Base-by-base conservation (phyloP, 768 basidiomycete genomes). In the Trametes elegans region DNA sequence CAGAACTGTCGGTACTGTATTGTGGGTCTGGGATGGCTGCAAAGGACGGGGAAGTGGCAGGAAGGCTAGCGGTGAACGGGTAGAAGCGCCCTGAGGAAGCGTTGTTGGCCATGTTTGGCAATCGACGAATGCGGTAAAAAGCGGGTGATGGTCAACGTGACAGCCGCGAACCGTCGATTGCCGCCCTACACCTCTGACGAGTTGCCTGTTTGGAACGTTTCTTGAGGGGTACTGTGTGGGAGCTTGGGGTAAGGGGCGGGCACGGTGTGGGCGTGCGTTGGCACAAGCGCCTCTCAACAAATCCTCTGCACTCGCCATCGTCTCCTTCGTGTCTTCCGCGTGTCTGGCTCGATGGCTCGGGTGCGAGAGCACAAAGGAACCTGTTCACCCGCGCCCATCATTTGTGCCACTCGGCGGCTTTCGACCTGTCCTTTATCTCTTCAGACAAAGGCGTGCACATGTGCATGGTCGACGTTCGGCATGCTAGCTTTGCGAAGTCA, bases 51-150 rank as follows among this genome's bases (percentile, higher is more conserved):
- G 60, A 49, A 26, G 55, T 49, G 7, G 61, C 39, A 42, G 52
- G 27, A 51, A 42, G 35, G 55, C 47, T 13, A 9, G 49, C 39
- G 52, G 55, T 45, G 61, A 59, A 57, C 44, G 54, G 42, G 47
- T 54, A 55, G 55, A 59, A 54, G 61, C 61, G 61, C 61, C 58
- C 55, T 50, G 55, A 10, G 39, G 61, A 53, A 59, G 55, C 47
- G 50, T 59, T 47, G 43, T 39, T 53, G 55, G 54, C 61, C 61
- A 62, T 62, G 31, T 59, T 53, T 57, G 61, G 61, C 52, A 62
- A 59, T 53, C 40, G 61, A 59, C 58, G 40, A 52, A 59, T 52
- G 53, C 55, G 50, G 55, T 40, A 57, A 60, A 61, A 56, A 27
- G 57, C 55, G 48, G 57, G 38, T 53, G 43, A 42, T 62, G 45